Base-by-base conservation (phyloP, 352 stramenopile genomes). In the Globisporangium viniferum region DNA sequence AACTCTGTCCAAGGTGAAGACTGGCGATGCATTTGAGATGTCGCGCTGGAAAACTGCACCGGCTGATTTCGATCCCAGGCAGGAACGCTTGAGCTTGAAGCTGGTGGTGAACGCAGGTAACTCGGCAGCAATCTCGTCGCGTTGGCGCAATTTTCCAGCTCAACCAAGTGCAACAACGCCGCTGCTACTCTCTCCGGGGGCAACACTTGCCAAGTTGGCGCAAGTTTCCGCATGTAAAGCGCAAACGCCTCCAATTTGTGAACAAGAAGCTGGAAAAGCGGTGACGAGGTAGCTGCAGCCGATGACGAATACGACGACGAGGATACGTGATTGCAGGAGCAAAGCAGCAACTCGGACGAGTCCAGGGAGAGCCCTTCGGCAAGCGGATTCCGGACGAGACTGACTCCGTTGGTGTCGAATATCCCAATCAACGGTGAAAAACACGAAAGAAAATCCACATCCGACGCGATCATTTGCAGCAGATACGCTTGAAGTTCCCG, bases 331-430 rank as follows among this genome's bases (percentile, higher is more conserved):
- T 90, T 79, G 53, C 84, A 92, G 1, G 81, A 82, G 27, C 82
- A 91, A 3, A 92, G 69, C 70, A 92, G 46, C 44, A 92, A 67
- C 71, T 92, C 84, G 22, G 79, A 90, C 29, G 82, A 80, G n/a
- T 90, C 82, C 12, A 92, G 69, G 1, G 84, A 73, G 6, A 92
- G 73, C 36, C 82, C 84, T 44, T 92, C 84, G 6, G 90, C 58
- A 18, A 92, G 73, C 33, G 84, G 84, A 49, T 92, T 92, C 15
- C 84, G 76, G 9, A 77, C 53, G 49, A 89, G 72, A 33, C 68
- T 76, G 8, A 81, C 77, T 12, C 79, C 71, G 20, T 79, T 75
- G n/a, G 73, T 64, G 31, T 90, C 77, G 36, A 90, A 82, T 41
- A 80, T 74, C 3, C 66, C 70, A 31, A 76, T 66, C 5, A 91